phyloP scores from a whole-genome alignment of 768 basidiomycete genomes.

The Collybiopsis confluens region DNA sequence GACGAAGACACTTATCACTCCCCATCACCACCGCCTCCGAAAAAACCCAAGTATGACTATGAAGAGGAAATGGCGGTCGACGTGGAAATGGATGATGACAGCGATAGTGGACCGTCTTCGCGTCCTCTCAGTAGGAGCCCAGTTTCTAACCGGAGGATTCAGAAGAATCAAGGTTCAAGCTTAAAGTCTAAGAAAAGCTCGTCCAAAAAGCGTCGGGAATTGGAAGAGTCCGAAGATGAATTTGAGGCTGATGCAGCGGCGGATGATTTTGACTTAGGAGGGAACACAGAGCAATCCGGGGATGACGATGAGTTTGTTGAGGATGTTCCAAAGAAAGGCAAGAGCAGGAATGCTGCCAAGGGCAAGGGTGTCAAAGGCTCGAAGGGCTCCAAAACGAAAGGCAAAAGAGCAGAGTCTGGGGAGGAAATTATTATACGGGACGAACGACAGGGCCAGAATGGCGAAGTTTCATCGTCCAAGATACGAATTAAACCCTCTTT shows the following conservation, averaged over 20 bases:
- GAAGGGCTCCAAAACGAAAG: constrained; percentile 18
- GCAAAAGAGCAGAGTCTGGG: constrained; percentile 24
- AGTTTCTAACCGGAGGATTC: not conserved
- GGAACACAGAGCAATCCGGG: constrained; percentile 26
- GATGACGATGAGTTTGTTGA: constrained; percentile 23
- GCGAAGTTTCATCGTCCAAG: constrained; percentile 1
- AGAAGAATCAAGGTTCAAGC: not conserved
- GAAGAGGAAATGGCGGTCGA: not conserved
- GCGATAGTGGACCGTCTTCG: not conserved
- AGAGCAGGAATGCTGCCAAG: constrained; percentile 16
- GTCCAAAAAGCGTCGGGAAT: not conserved
- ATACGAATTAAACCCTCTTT: not conserved
- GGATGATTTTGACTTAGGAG: constrained; percentile 12
- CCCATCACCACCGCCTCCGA: not conserved
- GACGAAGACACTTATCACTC: not conserved
- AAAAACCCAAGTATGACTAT: not conserved
- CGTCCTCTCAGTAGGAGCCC: not conserved
- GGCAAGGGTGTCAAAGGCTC: constrained; percentile 21
- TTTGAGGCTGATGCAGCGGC: constrained; percentile 8
- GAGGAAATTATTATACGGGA: constrained; percentile 37
- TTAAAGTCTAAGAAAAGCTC: not conserved
- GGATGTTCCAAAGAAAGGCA: constrained; percentile 17
- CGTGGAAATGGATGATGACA: not conserved
- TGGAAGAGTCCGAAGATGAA: constrained; percentile 14
- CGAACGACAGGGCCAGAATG: constrained; percentile 28